Base-by-base conservation (phyloP, 495 filamentous ascomycete species). In the Bryoglossum gracile region DNA sequence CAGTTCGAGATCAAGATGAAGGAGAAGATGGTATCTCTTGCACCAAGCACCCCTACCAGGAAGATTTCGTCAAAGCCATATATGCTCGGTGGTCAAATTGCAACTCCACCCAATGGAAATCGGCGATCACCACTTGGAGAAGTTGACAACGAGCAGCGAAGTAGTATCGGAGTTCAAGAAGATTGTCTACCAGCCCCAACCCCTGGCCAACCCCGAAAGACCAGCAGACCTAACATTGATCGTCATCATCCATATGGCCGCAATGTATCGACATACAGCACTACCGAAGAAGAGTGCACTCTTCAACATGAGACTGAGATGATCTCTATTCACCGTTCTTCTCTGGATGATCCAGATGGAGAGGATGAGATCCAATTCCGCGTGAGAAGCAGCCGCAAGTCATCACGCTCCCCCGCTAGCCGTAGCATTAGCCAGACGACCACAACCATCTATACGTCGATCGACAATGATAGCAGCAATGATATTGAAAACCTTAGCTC, bases 161-260 rank as follows among this genome's bases (percentile, higher is more conserved):
- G 67, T 26, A 77, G 69, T 37, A 68, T 71, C 34, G 72, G 77
- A 36, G 68, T 72, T 9, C 76, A 80, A 52, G 87, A 89, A 42
- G 87, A 94, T 49, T 86, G 89, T 55, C 76, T 99, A 5, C 92
- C 92, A 2, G 92, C 90, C 0, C 92, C 92, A 8, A 99, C 94
- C 4, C 92, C 92, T 0, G 92, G 92, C 13, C 92, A 99, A 61
- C 92, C 92, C 35, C 78, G 92, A 33, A 99, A 99, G 72, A 84
- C 81, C 0, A 82, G 82, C 57, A 69, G 72, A 9, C 46, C 44
- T 8, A n/a, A n/a, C n/a, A 48, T 45, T 9, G 73, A 74, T 40
- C 72, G 72, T 19, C 73, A 76, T 46, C 74, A 79, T 48, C 73
- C 72, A 5, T 79, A 79, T 50, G 58, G 59, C 40, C 72, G 74